Base-by-base conservation (phyloP, 129 eudicot species). In the Pittosporum tobira region DNA sequence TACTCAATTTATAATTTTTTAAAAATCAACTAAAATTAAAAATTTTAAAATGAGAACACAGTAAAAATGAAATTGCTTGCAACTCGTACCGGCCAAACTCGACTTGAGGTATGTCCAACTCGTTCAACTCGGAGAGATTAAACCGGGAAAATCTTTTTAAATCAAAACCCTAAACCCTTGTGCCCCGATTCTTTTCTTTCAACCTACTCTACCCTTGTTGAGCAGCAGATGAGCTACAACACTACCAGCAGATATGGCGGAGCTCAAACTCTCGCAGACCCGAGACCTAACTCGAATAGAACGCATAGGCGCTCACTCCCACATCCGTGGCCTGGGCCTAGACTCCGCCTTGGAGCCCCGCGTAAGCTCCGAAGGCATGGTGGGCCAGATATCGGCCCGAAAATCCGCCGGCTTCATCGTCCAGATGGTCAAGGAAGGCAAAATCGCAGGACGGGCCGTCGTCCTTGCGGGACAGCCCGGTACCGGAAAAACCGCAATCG, bases 381-480 rank as follows among this genome's bases (percentile, higher is more conserved):
- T 88, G 1, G 96, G 94, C 34, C 96, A 88, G 47, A 73, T 78
- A 10, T 59, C 81, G 1, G 94, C 94, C 50, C 87, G 96, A 2
- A 88, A 88, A 62, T 90, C 83, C 15, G 96, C 96, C 61, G 96
- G 96, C 6, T 85, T 88, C 49, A 88, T 88, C 0, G 94, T 88
- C n/a, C 87, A 88, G 61, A 88, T 88, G 96, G 88, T 88, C 58
- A 88, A 84, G 48, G 90, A 81, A 59, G 96, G 85, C 0, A 81
- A 84, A 67, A 88, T 88, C 48, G 96, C 96, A 3, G 94, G 96
- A 49, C 81, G 96, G 0, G 94, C 91, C 4, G 94, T 88, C 24
- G 94, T 88, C 15, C 81, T 88, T 0, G 96, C 96, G 1, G 96
- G 96, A 11, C 90, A 88, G 51, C 96, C 96, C 3, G 96, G 96